Percentiles rank a stretch among this genome's conserved stretches.
Evolutionary conservation across 108 stramenopile species (phyloP).

Genomic region (Discostella stelligeroides): DNA sequence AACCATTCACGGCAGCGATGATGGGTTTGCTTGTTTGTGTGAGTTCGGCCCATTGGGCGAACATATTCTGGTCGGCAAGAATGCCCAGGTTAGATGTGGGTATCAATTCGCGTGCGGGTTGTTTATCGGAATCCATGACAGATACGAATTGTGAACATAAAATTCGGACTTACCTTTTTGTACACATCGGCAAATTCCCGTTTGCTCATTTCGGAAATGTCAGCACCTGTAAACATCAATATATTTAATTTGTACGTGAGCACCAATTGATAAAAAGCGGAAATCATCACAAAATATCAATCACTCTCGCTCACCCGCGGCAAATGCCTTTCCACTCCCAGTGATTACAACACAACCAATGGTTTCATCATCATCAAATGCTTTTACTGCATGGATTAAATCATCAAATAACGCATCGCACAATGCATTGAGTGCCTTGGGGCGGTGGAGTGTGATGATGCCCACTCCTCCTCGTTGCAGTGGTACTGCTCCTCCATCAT

Average conservation of each 20-base stretch:
- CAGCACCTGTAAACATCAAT: constrained; percentile 80
- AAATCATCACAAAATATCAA: not conserved
- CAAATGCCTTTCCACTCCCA: constrained; percentile 94
- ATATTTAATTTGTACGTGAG: no score
- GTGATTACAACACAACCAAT: constrained; percentile 95
- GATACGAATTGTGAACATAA: constrained; percentile 10
- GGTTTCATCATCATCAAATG: constrained; percentile 75
- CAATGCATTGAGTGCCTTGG: constrained; percentile 97
- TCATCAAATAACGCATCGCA: constrained; percentile 90
- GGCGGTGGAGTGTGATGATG: constrained; percentile 92
- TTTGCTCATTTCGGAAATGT: constrained; percentile 94
- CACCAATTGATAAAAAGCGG: no score
- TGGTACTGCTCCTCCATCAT: no score
- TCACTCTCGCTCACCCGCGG: constrained; percentile 67
- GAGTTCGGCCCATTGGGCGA: constrained; percentile 90
- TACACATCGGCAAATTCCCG: constrained; percentile 80
- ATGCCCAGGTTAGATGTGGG: not conserved
- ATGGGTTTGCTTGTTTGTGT: constrained; percentile 82
- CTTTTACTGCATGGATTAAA: constrained; percentile 76
- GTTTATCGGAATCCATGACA: no score
- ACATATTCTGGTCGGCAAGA: constrained; percentile 84
- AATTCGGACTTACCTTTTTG: constrained; percentile 47
- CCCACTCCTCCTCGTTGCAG: constrained; percentile 67
- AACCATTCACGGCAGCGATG: constrained; percentile 97
- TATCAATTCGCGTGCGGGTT: no score